Evolutionary conservation across 345 rosid species (phyloP).

Genomic region (Barbarea vulgaris): DNA sequence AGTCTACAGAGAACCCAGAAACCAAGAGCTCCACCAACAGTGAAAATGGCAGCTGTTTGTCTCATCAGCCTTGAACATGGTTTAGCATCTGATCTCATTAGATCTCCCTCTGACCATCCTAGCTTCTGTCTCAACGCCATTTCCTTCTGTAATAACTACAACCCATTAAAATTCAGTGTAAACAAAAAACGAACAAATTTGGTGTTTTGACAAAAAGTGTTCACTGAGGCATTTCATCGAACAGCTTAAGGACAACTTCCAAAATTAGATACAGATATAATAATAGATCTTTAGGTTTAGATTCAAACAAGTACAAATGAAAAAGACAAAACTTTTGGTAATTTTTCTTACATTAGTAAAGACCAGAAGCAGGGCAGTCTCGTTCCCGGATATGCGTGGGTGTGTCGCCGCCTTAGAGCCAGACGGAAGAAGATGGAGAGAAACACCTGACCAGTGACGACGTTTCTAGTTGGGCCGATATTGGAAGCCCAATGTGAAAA

Average conservation of each 20-base stretch:
- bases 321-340: neutral
- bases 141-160: neutral
- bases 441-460: neutral
- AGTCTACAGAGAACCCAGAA: slow-evolving; percentile 87
- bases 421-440: neutral
- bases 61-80: slow-evolving; percentile 80
- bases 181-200: neutral
- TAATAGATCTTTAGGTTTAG: neutral
- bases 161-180: neutral
- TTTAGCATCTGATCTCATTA: slow-evolving; percentile 80
- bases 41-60: slow-evolving; percentile 75
- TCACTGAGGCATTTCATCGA: slow-evolving; percentile 39
- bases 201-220: neutral
- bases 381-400: neutral
- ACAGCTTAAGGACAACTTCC: slow-evolving; percentile 1
- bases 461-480: neutral
- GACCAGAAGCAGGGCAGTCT: neutral
- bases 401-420: neutral
- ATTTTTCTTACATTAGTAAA: neutral
- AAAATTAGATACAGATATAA: neutral
- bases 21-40: slow-evolving; percentile 77
- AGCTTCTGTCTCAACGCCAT: slow-evolving; percentile 70
- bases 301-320: neutral
- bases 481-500: neutral
- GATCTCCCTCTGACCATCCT: slow-evolving; percentile 79